Evolutionary conservation across 495 filamentous ascomycete genomes (phyloP).

Genomic region (Neurospora sp.): DNA sequence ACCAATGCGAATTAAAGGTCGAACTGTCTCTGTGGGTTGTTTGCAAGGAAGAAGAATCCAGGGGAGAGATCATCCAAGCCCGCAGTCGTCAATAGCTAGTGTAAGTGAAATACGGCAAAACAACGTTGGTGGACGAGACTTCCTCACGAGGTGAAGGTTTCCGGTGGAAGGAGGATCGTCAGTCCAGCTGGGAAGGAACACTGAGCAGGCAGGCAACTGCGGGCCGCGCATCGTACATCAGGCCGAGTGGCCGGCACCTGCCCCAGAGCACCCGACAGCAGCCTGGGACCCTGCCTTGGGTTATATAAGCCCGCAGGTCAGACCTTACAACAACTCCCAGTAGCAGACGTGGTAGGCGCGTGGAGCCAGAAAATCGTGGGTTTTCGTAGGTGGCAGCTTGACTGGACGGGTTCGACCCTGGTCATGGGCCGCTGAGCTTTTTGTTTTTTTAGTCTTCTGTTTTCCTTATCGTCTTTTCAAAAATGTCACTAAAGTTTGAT

Average conservation of each 20-base stretch:
- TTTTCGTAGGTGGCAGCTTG: neutral
- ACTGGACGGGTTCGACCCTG: neutral
- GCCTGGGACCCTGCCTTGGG: neutral
- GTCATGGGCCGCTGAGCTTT: neutral
- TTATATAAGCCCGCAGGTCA: neutral
- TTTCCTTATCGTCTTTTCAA: too few species aligned
- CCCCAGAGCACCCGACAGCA: neutral
- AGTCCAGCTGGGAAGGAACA: neutral
- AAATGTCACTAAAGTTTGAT: accelerated
- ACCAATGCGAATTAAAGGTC: too few species aligned
- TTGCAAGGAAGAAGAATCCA: too few species aligned
- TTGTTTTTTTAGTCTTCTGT: neutral
- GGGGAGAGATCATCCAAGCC: too few species aligned
- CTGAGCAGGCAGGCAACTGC: neutral
- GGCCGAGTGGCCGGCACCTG: neutral
- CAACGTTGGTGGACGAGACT: neutral
- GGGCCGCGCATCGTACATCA: neutral
- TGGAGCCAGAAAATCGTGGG: neutral
- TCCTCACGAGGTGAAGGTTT: neutral
- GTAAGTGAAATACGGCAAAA: neutral
- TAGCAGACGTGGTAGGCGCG: neutral
- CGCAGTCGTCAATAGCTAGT: too few species aligned
- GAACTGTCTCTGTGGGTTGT: too few species aligned
- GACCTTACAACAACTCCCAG: neutral
- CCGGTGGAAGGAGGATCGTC: neutral